A percentile compares a stretch with the other conserved stretches of the same genome.
phyloP scores from a whole-genome alignment of 139 green algal species.

The Chlorokybus atmophyticus region DNA sequence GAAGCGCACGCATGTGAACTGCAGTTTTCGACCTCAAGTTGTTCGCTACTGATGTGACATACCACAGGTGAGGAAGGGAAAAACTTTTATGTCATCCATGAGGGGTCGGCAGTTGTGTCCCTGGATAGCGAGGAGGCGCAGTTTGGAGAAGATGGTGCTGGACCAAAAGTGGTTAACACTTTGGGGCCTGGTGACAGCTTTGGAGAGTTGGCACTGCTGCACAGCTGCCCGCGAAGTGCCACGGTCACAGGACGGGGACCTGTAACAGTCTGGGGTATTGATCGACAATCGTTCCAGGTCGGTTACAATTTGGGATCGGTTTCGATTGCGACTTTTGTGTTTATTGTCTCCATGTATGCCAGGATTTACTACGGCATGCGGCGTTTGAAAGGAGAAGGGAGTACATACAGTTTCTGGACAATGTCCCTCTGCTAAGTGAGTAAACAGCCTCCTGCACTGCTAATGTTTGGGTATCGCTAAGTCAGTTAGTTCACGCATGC shows the following conservation, averaged over 20 bases:
- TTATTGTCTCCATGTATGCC: constrained; percentile 40
- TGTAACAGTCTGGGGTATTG: no score
- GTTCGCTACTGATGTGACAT: not conserved
- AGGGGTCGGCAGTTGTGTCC: constrained; percentile 32
- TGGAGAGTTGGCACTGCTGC: constrained; percentile 76
- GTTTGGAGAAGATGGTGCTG: not conserved
- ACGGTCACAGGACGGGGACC: constrained; percentile 38
- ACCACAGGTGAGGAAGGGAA: not conserved
- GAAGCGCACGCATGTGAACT: no score
- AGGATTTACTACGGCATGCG: constrained; percentile 67
- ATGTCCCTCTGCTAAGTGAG: constrained; percentile 30
- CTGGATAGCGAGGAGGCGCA: no score
- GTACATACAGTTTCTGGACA: constrained; percentile 41
- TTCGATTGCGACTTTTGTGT: no score
- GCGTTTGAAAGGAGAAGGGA: constrained; percentile 72
- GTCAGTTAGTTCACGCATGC: no score
- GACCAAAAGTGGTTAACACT: not conserved
- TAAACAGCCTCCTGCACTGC: no score
- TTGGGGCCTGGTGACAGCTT: constrained; percentile 48
- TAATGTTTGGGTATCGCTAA: no score
- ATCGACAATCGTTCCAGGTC: no score
- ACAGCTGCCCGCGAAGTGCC: constrained; percentile 48
- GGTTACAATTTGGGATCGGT: no score
- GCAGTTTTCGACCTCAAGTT: not conserved
- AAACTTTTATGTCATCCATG: constrained; percentile 78